Evolutionary conservation across 192 early-diverging fungal species (phyloP), one percentile per base, ranked within the genome.

Genomic region (Thamnidium elegans): DNA sequence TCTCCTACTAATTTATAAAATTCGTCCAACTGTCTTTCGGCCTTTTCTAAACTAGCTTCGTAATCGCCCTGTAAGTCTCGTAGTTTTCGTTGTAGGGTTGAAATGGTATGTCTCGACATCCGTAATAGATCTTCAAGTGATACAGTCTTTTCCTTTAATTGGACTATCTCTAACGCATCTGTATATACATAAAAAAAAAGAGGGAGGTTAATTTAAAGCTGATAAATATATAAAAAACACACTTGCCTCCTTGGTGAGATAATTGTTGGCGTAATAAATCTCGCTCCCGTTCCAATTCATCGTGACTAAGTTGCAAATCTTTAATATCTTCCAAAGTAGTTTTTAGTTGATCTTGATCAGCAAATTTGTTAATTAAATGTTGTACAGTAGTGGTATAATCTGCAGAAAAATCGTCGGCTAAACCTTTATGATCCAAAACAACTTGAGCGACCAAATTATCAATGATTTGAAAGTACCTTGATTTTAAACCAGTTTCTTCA

Each of bases 391-490:
- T 78, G 14, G 87, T 86, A 46, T 87, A 83, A 46, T 59, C 58
- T 26, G 58, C 58, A 14, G 51, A 64, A 53, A 64, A 64, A 15
- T 64, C 63, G 79, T 88, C 86, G 0, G 65, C 65, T 17, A 78
- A 65, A 0, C 78, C 80, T 58, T 85, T 84, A 26, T 88, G 81
- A 63, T 93, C 91, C 63, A 91, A 79, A n/a, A 93, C 91, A 3
- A 93, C 84, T 59, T 93, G 88, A 1, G 89, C 84, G 14, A 90
- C 80, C 7, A 91, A 79, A 48, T 86, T 80, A 69, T 93, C 89
- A 46, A 93, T 84, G 11, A 92, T 78, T 67, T 91, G 91, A 66
- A 87, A 88, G 68, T 92, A 92, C 20, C 87, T 81, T 34, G 78
- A 73, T 73, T 78, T 79, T 20, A 82, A 75, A 11, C 81, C 79